phyloP scores from a whole-genome alignment of 1,284 basidiomycete species.

The Chiua sp. region DNA sequence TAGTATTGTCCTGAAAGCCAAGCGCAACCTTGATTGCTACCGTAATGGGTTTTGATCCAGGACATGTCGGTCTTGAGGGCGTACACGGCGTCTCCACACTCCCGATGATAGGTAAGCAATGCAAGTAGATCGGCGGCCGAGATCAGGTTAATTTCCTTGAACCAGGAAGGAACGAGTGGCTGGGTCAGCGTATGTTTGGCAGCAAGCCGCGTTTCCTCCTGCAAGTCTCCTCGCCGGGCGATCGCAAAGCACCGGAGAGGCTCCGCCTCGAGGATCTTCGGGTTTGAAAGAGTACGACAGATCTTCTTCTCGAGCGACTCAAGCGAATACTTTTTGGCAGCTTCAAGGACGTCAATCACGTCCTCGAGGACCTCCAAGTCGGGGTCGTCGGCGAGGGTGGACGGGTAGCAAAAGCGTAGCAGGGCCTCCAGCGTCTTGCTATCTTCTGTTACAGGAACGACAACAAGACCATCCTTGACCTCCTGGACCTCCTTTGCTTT shows the following conservation, averaged over 20 bases:
- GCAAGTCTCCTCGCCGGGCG: conserved; percentile 10
- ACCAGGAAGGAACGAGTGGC: conserved; percentile 17
- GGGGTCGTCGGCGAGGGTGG: conserved; percentile 28
- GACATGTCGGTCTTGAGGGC: conserved; percentile 6
- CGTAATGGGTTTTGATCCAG: conserved; percentile 27
- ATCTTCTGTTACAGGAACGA: conserved; percentile 21
- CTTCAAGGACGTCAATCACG: conserved; percentile 17
- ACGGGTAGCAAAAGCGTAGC: conserved; percentile 33
- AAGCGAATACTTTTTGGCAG: conserved; percentile 26
- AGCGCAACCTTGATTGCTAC: background rate
- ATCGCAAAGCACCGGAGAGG: conserved; percentile 26
- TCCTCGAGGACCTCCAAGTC: conserved; percentile 14
- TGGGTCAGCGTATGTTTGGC: conserved; percentile 20
- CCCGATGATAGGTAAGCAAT: conserved; percentile 26
- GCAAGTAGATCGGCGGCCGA: conserved; percentile 21
- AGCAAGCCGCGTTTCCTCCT: conserved; percentile 16
- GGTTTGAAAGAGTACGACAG: conserved; percentile 15
- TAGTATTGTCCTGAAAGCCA: conserved; percentile 12
- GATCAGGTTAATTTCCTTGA: conserved; percentile 25
- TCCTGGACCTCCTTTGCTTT: conserved; percentile 11
- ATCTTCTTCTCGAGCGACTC: conserved; percentile 20
- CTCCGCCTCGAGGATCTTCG: conserved; percentile 19
- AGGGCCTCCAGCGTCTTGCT: conserved; percentile 22
- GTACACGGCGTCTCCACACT: conserved; percentile 18
- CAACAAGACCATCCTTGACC: conserved; percentile 23